Conservation (phyloP, 306 rosid genomes). For the Spatholobus suberectus region DNA sequence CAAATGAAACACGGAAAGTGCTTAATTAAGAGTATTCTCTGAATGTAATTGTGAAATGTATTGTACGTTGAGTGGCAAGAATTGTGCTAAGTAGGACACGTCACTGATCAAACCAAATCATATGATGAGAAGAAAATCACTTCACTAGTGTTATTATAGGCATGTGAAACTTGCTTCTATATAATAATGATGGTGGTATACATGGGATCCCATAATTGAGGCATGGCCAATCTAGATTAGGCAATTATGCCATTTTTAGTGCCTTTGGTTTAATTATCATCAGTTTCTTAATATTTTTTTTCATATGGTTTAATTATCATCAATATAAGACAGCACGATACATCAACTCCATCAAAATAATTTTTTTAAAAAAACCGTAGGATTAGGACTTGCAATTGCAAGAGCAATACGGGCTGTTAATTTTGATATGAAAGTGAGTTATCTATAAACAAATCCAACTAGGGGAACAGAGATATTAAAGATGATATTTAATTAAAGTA, state of each 20-base stretch:
- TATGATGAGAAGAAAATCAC: conserved; percentile 27
- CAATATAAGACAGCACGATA: neutral
- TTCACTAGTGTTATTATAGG: neutral
- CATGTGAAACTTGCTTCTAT: conserved; percentile 40
- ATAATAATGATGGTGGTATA: conserved; percentile 31
- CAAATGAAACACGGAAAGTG: conserved; percentile 14
- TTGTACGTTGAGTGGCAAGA: conserved; percentile 20
- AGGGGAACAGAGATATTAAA: conserved; percentile 48
- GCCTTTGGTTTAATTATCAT: neutral
- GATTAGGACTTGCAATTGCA: conserved; percentile 48
- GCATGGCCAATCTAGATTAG: conserved; percentile 23
- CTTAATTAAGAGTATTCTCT: neutral
- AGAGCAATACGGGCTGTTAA: conserved; percentile 36
- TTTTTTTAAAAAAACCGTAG: conserved; percentile 38
- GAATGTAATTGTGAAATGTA: neutral
- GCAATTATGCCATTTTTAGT: neutral
- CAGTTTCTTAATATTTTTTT: neutral
- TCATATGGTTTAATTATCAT: neutral
- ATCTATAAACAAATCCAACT: conserved; percentile 55
- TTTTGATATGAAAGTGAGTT: conserved; percentile 42
- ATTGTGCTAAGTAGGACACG: neutral
- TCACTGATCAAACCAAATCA: neutral
- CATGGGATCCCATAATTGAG: conserved; percentile 40
- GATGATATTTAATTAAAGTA: conserved; percentile 37
- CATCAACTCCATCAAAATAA: conserved; percentile 37